Percentiles rank a stretch among this genome's conserved stretches.
Conservation (phyloP, 129 eudicot genomes). For the Arctium lappa region DNA sequence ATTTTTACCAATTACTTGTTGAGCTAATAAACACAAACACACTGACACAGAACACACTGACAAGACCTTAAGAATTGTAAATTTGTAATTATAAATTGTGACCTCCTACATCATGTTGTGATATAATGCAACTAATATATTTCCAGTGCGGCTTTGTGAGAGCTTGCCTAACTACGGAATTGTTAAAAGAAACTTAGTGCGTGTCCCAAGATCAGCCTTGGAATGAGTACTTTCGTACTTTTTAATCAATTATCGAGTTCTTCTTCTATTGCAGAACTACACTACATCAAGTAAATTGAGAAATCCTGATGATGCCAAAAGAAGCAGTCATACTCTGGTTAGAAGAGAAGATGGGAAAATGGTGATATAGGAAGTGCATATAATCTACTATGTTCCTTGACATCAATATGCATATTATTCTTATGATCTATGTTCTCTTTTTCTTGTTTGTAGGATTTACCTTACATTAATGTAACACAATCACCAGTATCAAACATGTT, state of each 20-base stretch:
- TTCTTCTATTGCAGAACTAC: conserved; percentile 37
- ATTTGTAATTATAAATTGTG: background rate
- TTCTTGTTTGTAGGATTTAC: conserved; percentile 34
- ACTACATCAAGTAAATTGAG: conserved; percentile 42
- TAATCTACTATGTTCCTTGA: background rate
- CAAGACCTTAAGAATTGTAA: background rate
- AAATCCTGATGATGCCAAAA: conserved; percentile 32
- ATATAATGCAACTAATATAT: background rate
- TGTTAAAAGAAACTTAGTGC: background rate
- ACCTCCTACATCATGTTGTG: background rate
- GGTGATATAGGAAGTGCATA: conserved; percentile 8
- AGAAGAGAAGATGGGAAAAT: conserved; percentile 30
- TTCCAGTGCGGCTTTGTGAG: background rate
- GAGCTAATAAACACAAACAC: background rate
- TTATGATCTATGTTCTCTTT: background rate
- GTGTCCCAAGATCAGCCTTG: background rate
- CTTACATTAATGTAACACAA: conserved; percentile 38
- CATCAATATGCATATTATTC: background rate
- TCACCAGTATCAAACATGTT: conserved; percentile 67
- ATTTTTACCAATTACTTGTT: background rate
- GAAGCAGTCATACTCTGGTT: conserved; percentile 36
- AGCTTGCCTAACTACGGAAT: background rate
- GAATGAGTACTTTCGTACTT: background rate
- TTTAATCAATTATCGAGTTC: background rate
- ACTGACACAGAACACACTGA: too few species aligned